phyloP scores from a whole-genome alignment of 1,284 basidiomycete species.

The Apiotrichum sp. region DNA sequence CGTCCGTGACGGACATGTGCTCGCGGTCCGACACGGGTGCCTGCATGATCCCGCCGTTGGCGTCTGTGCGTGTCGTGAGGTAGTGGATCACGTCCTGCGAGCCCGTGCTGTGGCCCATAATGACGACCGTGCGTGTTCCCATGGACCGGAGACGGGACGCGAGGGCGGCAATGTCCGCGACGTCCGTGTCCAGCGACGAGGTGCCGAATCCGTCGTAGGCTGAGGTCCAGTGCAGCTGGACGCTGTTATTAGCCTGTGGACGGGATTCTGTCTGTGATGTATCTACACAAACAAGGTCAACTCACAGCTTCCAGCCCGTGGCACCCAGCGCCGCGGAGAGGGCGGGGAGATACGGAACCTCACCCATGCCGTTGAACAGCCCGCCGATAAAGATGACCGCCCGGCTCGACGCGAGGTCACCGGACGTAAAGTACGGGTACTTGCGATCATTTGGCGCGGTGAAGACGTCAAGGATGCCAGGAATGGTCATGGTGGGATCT shows the following conservation, averaged over 20 bases:
- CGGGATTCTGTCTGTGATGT: no score
- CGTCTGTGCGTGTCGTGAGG: constrained; percentile 22
- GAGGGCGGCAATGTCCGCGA: constrained; percentile 33
- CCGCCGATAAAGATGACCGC: constrained; percentile 45
- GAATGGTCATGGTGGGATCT: not conserved
- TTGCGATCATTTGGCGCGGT: constrained; percentile 3
- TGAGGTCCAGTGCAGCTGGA: constrained; percentile 42
- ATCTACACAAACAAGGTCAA: not conserved
- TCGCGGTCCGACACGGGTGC: constrained; percentile 46
- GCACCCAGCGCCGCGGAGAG: constrained; percentile 26
- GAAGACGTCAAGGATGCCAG: not conserved
- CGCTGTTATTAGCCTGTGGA: constrained; percentile 19
- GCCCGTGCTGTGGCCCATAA: constrained; percentile 48
- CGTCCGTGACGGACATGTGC: constrained; percentile 18
- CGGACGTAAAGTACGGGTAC: constrained; percentile 38
- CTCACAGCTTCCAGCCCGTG: constrained; percentile 43
- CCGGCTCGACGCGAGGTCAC: constrained; percentile 22
- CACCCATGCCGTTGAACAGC: constrained; percentile 38
- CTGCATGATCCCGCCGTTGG: constrained; percentile 46
- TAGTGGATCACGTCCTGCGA: constrained; percentile 46
- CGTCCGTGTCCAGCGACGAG: constrained; percentile 35
- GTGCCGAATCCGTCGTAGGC: constrained; percentile 40
- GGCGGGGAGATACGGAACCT: constrained; percentile 30
- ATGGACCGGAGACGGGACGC: constrained; percentile 31
- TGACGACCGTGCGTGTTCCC: constrained; percentile 20